Percentiles rank a stretch among this genome's conserved stretches.
These are phyloP conservation scores for Colletotrichum sp. DNA, from an alignment of 2,329 filamentous ascomycete species.

Conservation along the genomic window DNA sequence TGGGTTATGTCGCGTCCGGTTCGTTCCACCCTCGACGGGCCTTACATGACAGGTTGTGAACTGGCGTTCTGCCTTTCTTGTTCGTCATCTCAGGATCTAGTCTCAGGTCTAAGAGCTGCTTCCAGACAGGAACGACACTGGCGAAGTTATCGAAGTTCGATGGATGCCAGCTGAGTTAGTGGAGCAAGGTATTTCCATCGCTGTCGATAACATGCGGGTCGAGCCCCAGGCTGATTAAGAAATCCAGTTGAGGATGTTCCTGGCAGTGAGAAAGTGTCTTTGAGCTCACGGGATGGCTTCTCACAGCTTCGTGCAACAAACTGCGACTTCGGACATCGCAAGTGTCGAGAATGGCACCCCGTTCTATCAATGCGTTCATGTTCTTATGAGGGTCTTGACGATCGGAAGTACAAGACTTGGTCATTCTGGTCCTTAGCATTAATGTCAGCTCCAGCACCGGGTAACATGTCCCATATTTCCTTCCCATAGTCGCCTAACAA, in stretches of 20 bases:
- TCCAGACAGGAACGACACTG: slow-evolving; percentile 9
- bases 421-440: slow-evolving; percentile 12
- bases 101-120: slow-evolving; percentile 14
- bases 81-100: slow-evolving; percentile 23
- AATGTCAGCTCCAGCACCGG: slow-evolving; percentile 28
- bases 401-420: not conserved
- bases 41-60: slow-evolving; percentile 25
- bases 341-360: slow-evolving; percentile 12
- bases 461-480: not conserved
- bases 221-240: slow-evolving; percentile 6
- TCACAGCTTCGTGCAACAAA: slow-evolving; percentile 22
- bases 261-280: not conserved
- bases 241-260: not conserved
- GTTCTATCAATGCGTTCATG: slow-evolving; percentile 16
- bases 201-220: slow-evolving; percentile 22
- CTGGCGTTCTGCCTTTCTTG: slow-evolving; percentile 24
- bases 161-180: slow-evolving; percentile 16
- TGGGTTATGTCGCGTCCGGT: not conserved
- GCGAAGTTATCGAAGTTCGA: not conserved
- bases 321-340: slow-evolving; percentile 23
- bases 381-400: not conserved
- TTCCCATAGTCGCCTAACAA: fast-evolving
- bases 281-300: not conserved
- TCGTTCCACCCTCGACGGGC: not conserved
- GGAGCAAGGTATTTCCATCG: slow-evolving; percentile 26